phyloP scores from a whole-genome alignment of 495 filamentous ascomycete species.

The Penicillium paxilli region DNA sequence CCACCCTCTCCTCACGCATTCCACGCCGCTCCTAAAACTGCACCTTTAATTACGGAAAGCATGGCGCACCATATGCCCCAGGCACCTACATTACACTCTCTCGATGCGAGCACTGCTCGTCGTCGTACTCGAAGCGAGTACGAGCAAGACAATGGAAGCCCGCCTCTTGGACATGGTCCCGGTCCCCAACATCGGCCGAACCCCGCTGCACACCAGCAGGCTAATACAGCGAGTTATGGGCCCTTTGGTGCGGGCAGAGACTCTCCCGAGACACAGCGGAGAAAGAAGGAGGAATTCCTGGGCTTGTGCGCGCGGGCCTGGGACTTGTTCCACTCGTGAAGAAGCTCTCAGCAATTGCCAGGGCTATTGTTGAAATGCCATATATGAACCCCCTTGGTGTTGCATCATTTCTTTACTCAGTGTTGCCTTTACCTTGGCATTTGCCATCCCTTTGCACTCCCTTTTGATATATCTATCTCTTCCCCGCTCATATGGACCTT shows the following conservation, averaged over 20 bases:
- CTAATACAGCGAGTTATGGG: conserved; percentile 56
- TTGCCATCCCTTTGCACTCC: too few species aligned
- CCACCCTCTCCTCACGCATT: conserved; percentile 74
- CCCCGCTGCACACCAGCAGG: conserved; percentile 70
- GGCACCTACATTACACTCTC: conserved; percentile 25
- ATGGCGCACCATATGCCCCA: conserved; percentile 24
- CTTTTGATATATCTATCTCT: too few species aligned
- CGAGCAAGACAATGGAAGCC: conserved; percentile 70
- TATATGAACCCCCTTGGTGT: too few species aligned
- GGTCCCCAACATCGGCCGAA: conserved; percentile 51
- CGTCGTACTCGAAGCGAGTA: conserved; percentile 84
- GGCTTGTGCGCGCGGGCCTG: conserved; percentile 83
- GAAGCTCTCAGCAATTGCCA: not conserved
- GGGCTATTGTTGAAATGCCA: too few species aligned
- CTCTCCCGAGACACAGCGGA: conserved; percentile 77
- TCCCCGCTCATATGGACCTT: conserved; percentile 1
- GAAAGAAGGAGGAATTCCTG: conserved; percentile 95
- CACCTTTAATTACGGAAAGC: conserved; percentile 28
- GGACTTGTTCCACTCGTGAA: conserved; percentile 95
- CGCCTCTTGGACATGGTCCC: conserved; percentile 44
- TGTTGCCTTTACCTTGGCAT: too few species aligned
- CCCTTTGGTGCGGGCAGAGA: conserved; percentile 78
- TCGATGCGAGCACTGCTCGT: conserved; percentile 58
- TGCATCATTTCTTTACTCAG: too few species aligned
- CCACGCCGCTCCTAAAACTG: conserved; percentile 37